A percentile compares a stretch with the other conserved stretches of the same genome.
phyloP scores from a whole-genome alignment of 148 eudicot species.

The Rhododendron mucronatum region DNA sequence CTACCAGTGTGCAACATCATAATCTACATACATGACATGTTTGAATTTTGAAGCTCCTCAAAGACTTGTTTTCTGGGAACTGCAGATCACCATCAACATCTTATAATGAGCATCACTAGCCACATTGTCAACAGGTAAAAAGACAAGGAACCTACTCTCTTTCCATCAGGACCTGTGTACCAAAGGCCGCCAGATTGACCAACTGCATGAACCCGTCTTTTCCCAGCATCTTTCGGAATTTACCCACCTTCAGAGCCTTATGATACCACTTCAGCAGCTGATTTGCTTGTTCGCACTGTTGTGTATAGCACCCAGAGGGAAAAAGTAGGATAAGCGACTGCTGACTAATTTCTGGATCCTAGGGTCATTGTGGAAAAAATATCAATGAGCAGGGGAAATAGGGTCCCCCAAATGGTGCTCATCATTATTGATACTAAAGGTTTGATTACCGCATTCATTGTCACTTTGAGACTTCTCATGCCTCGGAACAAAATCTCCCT shows the following conservation, averaged over 20 bases:
- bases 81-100: not conserved
- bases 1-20: not conserved
- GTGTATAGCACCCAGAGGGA: conserved; percentile 44
- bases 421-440: conserved; percentile 14
- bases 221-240: conserved; percentile 76
- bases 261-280: conserved; percentile 21
- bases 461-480: conserved; percentile 18
- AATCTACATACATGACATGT: not conserved
- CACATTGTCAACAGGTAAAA: not conserved
- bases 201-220: conserved; percentile 75
- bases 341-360: conserved; percentile 67
- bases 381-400: conserved; percentile 61
- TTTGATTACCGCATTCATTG: conserved; percentile 10
- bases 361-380: conserved; percentile 67
- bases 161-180: conserved; percentile 64
- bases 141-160: conserved; percentile 46
- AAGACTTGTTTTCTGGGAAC: not conserved
- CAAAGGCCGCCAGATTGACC: conserved; percentile 74
- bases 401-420: conserved; percentile 24
- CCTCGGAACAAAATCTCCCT: conserved; percentile 13
- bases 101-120: not conserved
- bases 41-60: not conserved
- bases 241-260: conserved; percentile 56
- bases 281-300: conserved; percentile 29
- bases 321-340: conserved; percentile 66